Evolutionary conservation across 768 basidiomycete genomes (phyloP), one percentile per base, ranked within the genome.

Genomic region (Russula brevipes): DNA sequence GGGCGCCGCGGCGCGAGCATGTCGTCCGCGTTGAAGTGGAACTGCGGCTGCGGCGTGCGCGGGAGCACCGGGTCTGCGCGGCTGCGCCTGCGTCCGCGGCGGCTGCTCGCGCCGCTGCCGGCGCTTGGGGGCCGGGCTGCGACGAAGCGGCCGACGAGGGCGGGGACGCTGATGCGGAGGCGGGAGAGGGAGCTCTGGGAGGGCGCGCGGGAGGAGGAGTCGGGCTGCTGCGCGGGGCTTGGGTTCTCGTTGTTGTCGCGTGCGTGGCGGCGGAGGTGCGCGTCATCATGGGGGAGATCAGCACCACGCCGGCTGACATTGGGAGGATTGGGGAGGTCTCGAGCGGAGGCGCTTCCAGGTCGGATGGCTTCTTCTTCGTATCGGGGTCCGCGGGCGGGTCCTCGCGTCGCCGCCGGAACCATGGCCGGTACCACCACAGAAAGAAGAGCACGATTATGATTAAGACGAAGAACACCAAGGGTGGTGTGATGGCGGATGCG

Each of bases 31-130:
- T 64, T 64, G 42, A 64, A 64, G 11, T 38, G 52, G 35, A 10
- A 3, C 6, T 17, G 11, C 3, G 10, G 30, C 8, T 45, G 17
- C 1, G 51, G n/a, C 1, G 10, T 2, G 12, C 57, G 52, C 0
- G 63, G 63, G 0, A 64, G 31, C 1, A 64, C 63, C 0, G 63
- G 63, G 30, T 64, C 63, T 4, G 49, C 63, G 19, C 41, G 63
- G 12, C 59, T 64, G 8, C 47, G 31, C 4, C 57, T 35, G 10
- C 53, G 42, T 14, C n/a, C n/a, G 14, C 4, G 12, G 10, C 38
- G 49, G 5, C 30, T 14, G 16, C 36, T 38, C 1, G 3, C 35
- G 6, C 38, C 30, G 14, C 35, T 49, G 7, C 11, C 31, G 2
- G 1, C n/a, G 11, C 35, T 36, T 1, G 38, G 19, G 1, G 30